Percentiles rank a stretch among this genome's conserved stretches.
These are phyloP conservation scores for Thielaviopsis punctulata DNA, from an alignment of 2,329 filamentous ascomycete species.

Conservation along the genomic window DNA sequence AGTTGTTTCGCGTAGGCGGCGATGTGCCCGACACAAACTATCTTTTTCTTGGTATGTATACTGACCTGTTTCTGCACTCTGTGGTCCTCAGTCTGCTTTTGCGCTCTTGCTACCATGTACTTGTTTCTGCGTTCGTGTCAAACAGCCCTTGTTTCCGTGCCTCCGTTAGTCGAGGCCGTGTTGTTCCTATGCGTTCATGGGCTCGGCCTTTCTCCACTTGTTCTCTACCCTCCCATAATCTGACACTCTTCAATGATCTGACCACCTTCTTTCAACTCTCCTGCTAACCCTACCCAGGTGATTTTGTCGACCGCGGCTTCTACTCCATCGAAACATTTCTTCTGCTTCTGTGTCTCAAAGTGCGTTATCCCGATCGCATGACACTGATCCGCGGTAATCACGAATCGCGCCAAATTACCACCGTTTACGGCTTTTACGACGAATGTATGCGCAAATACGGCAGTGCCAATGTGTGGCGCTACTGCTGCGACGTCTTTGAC, in stretches of 20 bases:
- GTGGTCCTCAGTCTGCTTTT: too few species aligned
- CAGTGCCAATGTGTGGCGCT: constrained; percentile 89
- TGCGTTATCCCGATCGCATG: constrained; percentile 92
- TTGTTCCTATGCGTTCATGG: too few species aligned
- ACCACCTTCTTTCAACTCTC: constrained; percentile 10
- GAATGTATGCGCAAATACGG: constrained; percentile 94
- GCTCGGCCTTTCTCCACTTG: too few species aligned
- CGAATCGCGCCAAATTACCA: constrained; percentile 92
- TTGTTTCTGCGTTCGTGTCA: too few species aligned
- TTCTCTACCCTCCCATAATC: too few species aligned
- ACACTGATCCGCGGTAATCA: constrained; percentile 91
- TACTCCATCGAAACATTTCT: constrained; percentile 96
- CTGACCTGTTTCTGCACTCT: constrained; percentile 10
- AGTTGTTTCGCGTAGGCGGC: constrained; percentile 82
- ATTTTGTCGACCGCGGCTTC: constrained; percentile 96
- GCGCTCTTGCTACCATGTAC: too few species aligned
- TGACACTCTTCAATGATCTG: too few species aligned
- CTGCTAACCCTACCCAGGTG: constrained; percentile 34
- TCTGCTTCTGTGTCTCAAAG: constrained; percentile 87
- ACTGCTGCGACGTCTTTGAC: constrained; percentile 96
- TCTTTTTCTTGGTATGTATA: constrained; percentile 66
- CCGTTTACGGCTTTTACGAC: constrained; percentile 96
- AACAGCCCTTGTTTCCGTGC: too few species aligned
- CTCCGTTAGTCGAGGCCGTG: too few species aligned
- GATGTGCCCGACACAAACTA: constrained; percentile 94